A percentile compares a stretch with the other conserved stretches of the same genome.
Evolutionary conservation across 2,329 filamentous ascomycete species (phyloP).

Genomic region (Sporothrix brasiliensis): DNA sequence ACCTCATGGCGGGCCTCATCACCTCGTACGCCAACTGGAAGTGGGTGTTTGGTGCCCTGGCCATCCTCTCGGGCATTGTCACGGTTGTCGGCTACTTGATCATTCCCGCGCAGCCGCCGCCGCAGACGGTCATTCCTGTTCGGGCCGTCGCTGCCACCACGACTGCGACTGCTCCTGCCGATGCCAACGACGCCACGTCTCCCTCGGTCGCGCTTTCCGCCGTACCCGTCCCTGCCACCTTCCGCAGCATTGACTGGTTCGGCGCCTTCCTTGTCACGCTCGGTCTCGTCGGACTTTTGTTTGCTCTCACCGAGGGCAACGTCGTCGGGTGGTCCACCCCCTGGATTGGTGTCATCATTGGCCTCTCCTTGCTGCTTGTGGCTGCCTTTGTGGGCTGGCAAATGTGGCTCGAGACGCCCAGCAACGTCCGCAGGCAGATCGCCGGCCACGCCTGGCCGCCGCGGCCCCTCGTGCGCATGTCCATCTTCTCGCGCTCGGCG

Average conservation of each 20-base stretch:
- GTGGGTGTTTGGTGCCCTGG: slow-evolving; percentile 68
- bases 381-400: slow-evolving; percentile 64
- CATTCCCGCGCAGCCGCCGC: slow-evolving; percentile 51
- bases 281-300: slow-evolving; percentile 64
- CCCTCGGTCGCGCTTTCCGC: slow-evolving; percentile 44
- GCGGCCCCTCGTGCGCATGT: slow-evolving; percentile 67
- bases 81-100: slow-evolving; percentile 61
- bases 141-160: too few relatives aligned
- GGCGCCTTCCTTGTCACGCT: slow-evolving; percentile 65
- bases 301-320: slow-evolving; percentile 70
- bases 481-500: slow-evolving; percentile 58
- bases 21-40: slow-evolving; percentile 65
- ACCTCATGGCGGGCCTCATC: slow-evolving; percentile 65
- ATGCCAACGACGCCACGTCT: background rate
- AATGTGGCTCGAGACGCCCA: slow-evolving; percentile 58
- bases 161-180: too few relatives aligned
- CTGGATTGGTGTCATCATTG: slow-evolving; percentile 64
- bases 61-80: slow-evolving; percentile 61
- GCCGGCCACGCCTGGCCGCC: slow-evolving; percentile 37
- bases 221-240: slow-evolving; percentile 38
- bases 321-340: slow-evolving; percentile 67
- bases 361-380: slow-evolving; percentile 60
- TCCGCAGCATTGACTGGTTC: slow-evolving; percentile 62
- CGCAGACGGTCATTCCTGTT: background rate
- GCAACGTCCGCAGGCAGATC: slow-evolving; percentile 40